Evolutionary conservation across 2,329 filamentous ascomycete species (phyloP).

Genomic region (Xylaria sp.): DNA sequence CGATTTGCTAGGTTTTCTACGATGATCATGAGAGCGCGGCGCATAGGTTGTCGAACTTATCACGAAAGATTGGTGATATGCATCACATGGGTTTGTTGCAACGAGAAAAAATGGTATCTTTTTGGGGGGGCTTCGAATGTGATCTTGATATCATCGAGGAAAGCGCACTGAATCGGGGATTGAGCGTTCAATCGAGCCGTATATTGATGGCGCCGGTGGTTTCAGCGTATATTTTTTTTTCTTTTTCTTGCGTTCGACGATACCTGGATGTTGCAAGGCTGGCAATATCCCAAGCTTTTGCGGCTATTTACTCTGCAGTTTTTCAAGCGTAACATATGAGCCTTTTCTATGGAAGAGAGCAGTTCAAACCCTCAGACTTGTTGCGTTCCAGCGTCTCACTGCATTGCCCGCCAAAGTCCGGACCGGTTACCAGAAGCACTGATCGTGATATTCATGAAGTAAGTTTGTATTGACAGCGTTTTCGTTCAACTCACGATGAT

Average conservation of each 20-base stretch:
- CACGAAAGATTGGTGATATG: slow-evolving; percentile 3
- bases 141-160: background rate
- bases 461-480: too few relatives aligned
- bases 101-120: slow-evolving; percentile 3
- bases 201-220: background rate
- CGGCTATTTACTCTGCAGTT: background rate
- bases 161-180: background rate
- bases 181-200: background rate
- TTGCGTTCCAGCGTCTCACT: background rate
- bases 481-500: too few relatives aligned
- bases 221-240: slow-evolving; percentile 1
- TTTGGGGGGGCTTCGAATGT: slow-evolving; percentile 3
- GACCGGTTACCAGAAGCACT: too few relatives aligned
- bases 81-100: slow-evolving; percentile 17
- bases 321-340: background rate
- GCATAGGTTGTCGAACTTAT: slow-evolving; percentile 10
- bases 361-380: background rate
- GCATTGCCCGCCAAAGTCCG: background rate
- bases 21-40: slow-evolving; percentile 17
- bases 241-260: background rate
- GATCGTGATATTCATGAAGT: too few relatives aligned
- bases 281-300: background rate
- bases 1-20: slow-evolving; percentile 3
- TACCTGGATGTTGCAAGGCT: background rate
- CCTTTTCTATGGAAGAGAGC: background rate